Conservation (phyloP, 2,329 filamentous ascomycete genomes). For the Ophiocordyceps robertsii region DNA sequence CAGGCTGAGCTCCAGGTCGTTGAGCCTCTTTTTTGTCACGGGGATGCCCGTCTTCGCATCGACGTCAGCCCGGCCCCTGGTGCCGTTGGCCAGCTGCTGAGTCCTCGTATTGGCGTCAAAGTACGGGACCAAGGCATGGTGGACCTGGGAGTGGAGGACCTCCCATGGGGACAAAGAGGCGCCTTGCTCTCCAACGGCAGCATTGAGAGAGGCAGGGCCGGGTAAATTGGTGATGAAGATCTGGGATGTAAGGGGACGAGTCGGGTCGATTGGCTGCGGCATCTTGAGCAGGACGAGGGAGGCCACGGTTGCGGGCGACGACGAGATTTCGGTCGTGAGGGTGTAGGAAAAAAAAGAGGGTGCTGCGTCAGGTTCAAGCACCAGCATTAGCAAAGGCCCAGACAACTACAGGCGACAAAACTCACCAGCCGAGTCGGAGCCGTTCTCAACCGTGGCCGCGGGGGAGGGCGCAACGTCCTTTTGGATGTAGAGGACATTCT, state of each 20-base stretch:
- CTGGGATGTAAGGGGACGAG: constrained; percentile 70
- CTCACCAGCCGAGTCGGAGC: constrained; percentile 30
- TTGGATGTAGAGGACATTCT: constrained; percentile 80
- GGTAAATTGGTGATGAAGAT: constrained; percentile 89
- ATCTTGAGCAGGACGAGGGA: constrained; percentile 87
- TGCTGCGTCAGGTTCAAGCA: constrained; percentile 14
- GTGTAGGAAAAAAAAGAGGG: constrained; percentile 57
- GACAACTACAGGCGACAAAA: neutral
- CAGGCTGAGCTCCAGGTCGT: constrained; percentile 82
- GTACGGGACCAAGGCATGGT: constrained; percentile 84
- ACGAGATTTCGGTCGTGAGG: constrained; percentile 69
- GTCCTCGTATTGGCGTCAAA: constrained; percentile 92
- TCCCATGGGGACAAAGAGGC: constrained; percentile 75
- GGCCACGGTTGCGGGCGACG: constrained; percentile 64
- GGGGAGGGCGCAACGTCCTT: constrained; percentile 48
- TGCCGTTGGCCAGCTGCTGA: constrained; percentile 52
- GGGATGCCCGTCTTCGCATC: constrained; percentile 92
- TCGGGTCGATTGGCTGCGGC: constrained; percentile 73
- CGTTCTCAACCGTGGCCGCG: constrained; percentile 37
- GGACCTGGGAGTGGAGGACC: constrained; percentile 80
- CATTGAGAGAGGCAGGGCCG: constrained; percentile 59
- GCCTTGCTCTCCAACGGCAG: constrained; percentile 54
- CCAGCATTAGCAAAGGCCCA: constrained; percentile 3
- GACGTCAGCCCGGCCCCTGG: constrained; percentile 64
- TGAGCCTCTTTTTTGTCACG: constrained; percentile 93